Evolutionary conservation across 2,329 filamentous ascomycete genomes (phyloP), one percentile per base, ranked within the genome.

Genomic region (Ascocoryne sarcoides): DNA sequence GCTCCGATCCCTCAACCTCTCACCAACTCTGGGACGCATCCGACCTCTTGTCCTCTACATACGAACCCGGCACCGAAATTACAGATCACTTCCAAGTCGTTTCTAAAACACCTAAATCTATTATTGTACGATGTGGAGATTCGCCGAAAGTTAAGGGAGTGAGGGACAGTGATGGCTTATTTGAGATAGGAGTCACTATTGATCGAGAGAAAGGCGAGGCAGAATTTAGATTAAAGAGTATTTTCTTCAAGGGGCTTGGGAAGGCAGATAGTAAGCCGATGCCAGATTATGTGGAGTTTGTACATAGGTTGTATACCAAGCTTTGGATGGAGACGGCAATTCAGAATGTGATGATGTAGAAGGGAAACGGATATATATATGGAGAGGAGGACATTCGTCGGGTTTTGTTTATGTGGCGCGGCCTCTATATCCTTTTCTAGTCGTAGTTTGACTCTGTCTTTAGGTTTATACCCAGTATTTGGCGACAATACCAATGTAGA

Each of bases 81-180:
- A 82, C 76, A 3, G 79, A 85, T 56, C 81, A 85, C 59, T 85
- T 85, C 54, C 77, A 84, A 58, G 79, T 85, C 0, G 64, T 85
- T 1, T 73, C 78, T 39, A 80, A 80, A 61, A 78, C 73, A 0
- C 64, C 71, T 0, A 68, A 67, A 5, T 65, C 69, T 9, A 79
- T 84, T 44, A 68, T 76, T 1, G 68, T 84, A 16, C 74, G 81
- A 16, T 81, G 75, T 49, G 81, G 81, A 12, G 81, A 79, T 46
- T 75, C 74, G 2, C 81, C 81, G 0, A 65, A 75, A 16, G 73
- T 73, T 32, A 64, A 63, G 32, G 70, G 65, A 0, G 68, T 73
- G 2, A 68, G 81, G 5, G 65, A 68, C 7, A 73, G 70, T 1
- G 81, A 85, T 53, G 81, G 81, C 0, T 62, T 84, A 18, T 83